These are phyloP conservation scores for Pythium sukuiense DNA, from an alignment of 352 stramenopile genomes.

Conservation along the genomic window DNA sequence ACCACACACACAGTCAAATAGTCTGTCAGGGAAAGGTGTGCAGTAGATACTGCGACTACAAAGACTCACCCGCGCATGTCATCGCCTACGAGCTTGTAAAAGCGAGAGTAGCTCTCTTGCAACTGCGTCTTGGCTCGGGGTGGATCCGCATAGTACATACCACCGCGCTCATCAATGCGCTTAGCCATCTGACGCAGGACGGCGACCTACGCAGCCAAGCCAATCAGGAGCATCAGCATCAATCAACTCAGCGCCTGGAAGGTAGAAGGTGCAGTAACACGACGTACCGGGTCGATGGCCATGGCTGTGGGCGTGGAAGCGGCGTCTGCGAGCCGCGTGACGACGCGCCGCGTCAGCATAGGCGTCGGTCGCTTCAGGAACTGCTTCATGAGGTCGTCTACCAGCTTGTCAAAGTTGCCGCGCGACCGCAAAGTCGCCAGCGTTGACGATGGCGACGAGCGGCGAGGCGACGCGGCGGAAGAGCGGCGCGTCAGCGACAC, in stretches of 20 bases:
- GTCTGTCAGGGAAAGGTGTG: no score
- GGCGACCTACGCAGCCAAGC: constrained; percentile 37
- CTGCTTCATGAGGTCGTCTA: constrained; percentile 27
- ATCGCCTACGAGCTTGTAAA: constrained; percentile 72
- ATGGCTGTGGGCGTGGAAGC: constrained; percentile 23
- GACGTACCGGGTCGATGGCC: constrained; percentile 26
- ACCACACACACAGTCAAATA: not conserved
- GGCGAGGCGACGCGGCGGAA: constrained; percentile 5
- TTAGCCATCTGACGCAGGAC: constrained; percentile 79
- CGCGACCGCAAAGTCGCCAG: constrained; percentile 17
- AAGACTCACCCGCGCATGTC: constrained; percentile 67
- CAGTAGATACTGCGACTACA: not conserved
- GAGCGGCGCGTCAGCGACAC: constrained; percentile 27
- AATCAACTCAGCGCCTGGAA: not conserved
- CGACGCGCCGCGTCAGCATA: constrained; percentile 52
- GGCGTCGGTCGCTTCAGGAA: constrained; percentile 57
- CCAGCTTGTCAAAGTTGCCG: constrained; percentile 22
- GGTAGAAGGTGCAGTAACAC: not conserved
- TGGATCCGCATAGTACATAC: constrained; percentile 42
- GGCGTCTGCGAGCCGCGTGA: constrained; percentile 54
- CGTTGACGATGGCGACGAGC: constrained; percentile 16
- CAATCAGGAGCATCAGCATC: not conserved
- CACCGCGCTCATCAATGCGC: constrained; percentile 51
- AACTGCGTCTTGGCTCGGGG: constrained; percentile 49
- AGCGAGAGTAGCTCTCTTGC: constrained; percentile 78